Percentiles rank a stretch among this genome's conserved stretches.
Conservation (phyloP, 768 basidiomycete genomes). For the Rhodotorula graminis region DNA sequence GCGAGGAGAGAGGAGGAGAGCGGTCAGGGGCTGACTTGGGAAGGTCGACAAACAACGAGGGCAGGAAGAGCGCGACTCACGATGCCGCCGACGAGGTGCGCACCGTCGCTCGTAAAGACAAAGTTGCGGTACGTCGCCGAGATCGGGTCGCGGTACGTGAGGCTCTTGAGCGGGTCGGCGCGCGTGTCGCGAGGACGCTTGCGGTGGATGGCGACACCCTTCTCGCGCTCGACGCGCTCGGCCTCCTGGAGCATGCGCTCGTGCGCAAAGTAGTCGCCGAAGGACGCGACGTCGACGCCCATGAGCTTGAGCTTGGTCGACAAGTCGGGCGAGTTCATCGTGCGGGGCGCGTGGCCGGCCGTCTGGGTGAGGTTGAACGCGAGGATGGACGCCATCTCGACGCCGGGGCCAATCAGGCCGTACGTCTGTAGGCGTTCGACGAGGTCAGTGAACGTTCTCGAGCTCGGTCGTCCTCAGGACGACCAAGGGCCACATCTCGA, state of each 20-base stretch:
- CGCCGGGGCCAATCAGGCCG: constrained; percentile 69
- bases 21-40: too few species aligned
- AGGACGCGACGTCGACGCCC: constrained; percentile 57
- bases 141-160: constrained; percentile 70
- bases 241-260: constrained; percentile 44
- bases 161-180: constrained; percentile 55
- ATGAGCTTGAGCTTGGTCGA: constrained; percentile 67
- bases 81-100: constrained; percentile 62
- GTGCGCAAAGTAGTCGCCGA: constrained; percentile 70
- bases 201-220: constrained; percentile 27
- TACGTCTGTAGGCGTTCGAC: constrained; percentile 49
- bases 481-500: too few species aligned
- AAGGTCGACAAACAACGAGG: not conserved
- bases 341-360: constrained; percentile 50
- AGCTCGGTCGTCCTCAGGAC: too few species aligned
- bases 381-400: constrained; percentile 65
- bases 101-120: constrained; percentile 65
- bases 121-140: constrained; percentile 67
- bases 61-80: too few species aligned
- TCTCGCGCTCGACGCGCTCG: constrained; percentile 23
- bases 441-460: too few species aligned
- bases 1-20: too few species aligned
- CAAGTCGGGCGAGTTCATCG: constrained; percentile 62
- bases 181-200: constrained; percentile 43
- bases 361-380: constrained; percentile 63